Evolutionary conservation across 352 stramenopile genomes (phyloP).

Genomic region (Phytophthora sojae): DNA sequence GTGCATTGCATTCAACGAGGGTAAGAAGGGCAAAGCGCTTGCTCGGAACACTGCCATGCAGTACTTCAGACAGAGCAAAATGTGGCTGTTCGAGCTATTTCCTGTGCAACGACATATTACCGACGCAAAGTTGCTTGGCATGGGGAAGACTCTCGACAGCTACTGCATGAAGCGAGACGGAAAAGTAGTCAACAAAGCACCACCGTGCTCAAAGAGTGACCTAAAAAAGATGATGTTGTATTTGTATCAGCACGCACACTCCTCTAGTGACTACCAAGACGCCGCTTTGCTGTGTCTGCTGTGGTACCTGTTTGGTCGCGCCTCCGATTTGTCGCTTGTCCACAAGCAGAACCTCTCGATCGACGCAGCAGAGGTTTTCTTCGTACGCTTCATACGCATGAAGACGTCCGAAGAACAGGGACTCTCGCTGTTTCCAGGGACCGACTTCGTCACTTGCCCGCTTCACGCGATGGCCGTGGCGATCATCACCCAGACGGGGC

Average conservation of each 20-base stretch:
- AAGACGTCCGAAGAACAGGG: slow-evolving; percentile 43
- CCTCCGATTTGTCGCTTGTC: slow-evolving; percentile 34
- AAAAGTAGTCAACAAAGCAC: slow-evolving; percentile 12
- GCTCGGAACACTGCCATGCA: slow-evolving; percentile 19
- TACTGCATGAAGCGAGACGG: slow-evolving; percentile 11
- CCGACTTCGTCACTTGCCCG: slow-evolving; percentile 27
- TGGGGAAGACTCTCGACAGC: slow-evolving; percentile 14
- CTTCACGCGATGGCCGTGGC: slow-evolving; percentile 23
- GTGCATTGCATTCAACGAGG: slow-evolving; percentile 34
- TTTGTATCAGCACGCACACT: slow-evolving; percentile 16
- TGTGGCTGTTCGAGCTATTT: slow-evolving; percentile 21
- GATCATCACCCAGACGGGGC: slow-evolving; percentile 5
- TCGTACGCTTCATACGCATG: slow-evolving; percentile 31
- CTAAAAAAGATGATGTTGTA: slow-evolving; percentile 16
- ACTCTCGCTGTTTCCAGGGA: slow-evolving; percentile 36
- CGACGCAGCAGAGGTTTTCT: slow-evolving; percentile 19
- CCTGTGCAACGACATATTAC: slow-evolving; percentile 10
- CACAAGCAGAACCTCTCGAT: slow-evolving; percentile 35
- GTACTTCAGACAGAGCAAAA: slow-evolving; percentile 14
- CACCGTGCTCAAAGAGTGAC: slow-evolving; percentile 8
- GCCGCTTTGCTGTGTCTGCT: slow-evolving; percentile 26
- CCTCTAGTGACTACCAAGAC: slow-evolving; percentile 26
- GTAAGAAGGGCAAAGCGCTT: slow-evolving; percentile 24
- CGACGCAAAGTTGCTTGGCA: slow-evolving; percentile 19
- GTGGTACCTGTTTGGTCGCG: slow-evolving; percentile 40